Evolutionary conservation across 1,284 basidiomycete species (phyloP).

Genomic region (Cryptococcus depauperatus): DNA sequence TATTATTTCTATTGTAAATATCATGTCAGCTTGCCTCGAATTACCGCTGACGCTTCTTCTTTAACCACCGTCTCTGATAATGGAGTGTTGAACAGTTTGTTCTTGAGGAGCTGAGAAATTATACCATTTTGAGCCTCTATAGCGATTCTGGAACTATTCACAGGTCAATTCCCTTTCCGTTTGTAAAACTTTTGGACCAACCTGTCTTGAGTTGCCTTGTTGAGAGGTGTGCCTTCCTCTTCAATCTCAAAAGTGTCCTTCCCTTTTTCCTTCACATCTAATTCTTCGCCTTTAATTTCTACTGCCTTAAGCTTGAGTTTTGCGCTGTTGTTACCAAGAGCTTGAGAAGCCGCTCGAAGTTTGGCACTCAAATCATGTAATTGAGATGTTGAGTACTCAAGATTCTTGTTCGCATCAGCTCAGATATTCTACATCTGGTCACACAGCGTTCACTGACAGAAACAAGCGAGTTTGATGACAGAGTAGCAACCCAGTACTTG

Average conservation of each 20-base stretch:
- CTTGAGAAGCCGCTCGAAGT: constrained; percentile 46
- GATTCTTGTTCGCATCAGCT: too few species aligned
- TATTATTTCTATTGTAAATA: too few species aligned
- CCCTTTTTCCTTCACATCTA: constrained; percentile 37
- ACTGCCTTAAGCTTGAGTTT: constrained; percentile 21
- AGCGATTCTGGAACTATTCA: constrained; percentile 67
- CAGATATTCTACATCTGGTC: neutral
- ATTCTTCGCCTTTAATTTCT: constrained; percentile 45
- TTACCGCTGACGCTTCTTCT: constrained; percentile 16
- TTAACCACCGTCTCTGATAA: constrained; percentile 15
- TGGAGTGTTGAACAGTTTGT: constrained; percentile 47
- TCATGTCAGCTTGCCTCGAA: constrained; percentile 16
- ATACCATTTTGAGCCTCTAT: constrained; percentile 84
- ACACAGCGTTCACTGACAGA: constrained; percentile 55
- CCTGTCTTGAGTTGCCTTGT: constrained; percentile 78
- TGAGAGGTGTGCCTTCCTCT: constrained; percentile 50
- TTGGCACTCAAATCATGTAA: constrained; percentile 82
- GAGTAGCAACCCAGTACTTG: constrained; percentile 97
- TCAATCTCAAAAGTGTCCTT: constrained; percentile 45
- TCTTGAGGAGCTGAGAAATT: constrained; percentile 80
- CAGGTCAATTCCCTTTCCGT: neutral
- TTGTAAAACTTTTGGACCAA: constrained; percentile 35
- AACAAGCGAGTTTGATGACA: constrained; percentile 81
- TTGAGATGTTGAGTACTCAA: constrained; percentile 82
- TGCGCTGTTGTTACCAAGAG: constrained; percentile 10